Evolutionary conservation across 169 alveolate genomes (phyloP), one percentile per base, ranked within the genome.

Genomic region (Neospora caninum): DNA sequence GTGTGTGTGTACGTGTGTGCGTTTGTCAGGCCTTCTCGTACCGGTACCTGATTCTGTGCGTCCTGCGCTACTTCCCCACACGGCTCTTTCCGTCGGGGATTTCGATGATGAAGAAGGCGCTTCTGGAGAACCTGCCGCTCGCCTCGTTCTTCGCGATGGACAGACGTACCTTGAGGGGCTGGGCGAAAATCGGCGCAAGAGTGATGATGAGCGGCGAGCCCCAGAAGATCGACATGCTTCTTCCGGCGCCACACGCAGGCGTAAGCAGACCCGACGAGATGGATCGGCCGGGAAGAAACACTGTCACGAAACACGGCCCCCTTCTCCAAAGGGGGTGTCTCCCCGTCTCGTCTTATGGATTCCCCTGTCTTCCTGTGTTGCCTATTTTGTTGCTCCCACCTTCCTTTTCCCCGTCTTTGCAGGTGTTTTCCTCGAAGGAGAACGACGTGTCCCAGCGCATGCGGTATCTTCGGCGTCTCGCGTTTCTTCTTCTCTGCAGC

Each of bases 401-500:
- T 69, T 9, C 31, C 13, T 69, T 69, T 69, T 69, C 27, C 80
- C 27, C 80, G 38, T 69, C 41, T 42, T 25, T 69, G 88, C 87
- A 95, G 95, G 95, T 95, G 58, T 95, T 95, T 93, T 91, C 96
- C n/a, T 92, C 96, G 31, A 91, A 70, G 92, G 97, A 86, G 78
- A 92, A 93, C 36, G 97, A 95, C 36, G 89, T 92, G 43, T 91
- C 86, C 31, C 89, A 91, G 67, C 82, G 96, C 18, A 73, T 86
- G 67, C 42, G 78, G 13, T 87, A 96, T 69, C 86, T 96, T 73
- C 92, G 88, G 91, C 91, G 98, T 39, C 92, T 97, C 78, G 95
- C 97, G 54, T 96, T 97, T 80, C 94, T 97, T 88, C 94, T 97
- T 91, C 96, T 95, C 94, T 97, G 96, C 70, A 95, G 97, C 78